Evolutionary conservation across 371 early-diverging fungal genomes (phyloP), one percentile per base, ranked within the genome.

Genomic region (Syncephalastrum sp.): DNA sequence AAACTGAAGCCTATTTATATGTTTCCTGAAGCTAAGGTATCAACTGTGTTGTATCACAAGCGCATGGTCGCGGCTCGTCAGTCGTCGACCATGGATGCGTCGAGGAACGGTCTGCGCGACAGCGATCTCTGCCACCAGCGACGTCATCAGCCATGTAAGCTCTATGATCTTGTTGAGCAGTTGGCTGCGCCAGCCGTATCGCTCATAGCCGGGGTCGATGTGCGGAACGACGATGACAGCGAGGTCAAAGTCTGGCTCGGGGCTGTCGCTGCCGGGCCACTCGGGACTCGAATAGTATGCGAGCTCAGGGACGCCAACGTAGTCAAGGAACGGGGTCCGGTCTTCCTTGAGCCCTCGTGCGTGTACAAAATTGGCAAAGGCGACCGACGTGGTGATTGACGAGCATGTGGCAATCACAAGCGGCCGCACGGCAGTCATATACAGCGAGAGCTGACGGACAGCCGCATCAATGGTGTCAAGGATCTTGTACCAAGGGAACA

Each of bases 151-250:
- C 48, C 48, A 47, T 17, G 48, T 47, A 5, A 47, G 17, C 17
- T 47, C 29, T 42, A 46, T 47, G 33, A 33, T 44, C 56, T 38
- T 47, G 29, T 46, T 41, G 25, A 48, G 56, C 33, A 47, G 47
- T 47, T 47, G 33, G 7, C 29, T 29, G 29, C 29, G 29, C 33
- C 48, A 12, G 33, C 48, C 27, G 47, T 46, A 17, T 47, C 47
- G 21, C 48, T 47, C 49, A 16, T 46, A 21, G 27, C 48, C 48
- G 1, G 48, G 19, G 24, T 47, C 1, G 10, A 47, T 23, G 1
- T 15, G 21, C 19, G 48, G 48, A 47, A 47, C 19, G 21, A 47
- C 21, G 17, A 24, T 19, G 7, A 29, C 4, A 7, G 29, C 29
- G 29, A 4, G 48, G 4, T 47, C 24, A 19, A 47, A 12, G 48